A percentile compares a stretch with the other conserved stretches of the same genome.
Conservation (phyloP, 495 filamentous ascomycete genomes). For the Trichoderma gamsii region DNA sequence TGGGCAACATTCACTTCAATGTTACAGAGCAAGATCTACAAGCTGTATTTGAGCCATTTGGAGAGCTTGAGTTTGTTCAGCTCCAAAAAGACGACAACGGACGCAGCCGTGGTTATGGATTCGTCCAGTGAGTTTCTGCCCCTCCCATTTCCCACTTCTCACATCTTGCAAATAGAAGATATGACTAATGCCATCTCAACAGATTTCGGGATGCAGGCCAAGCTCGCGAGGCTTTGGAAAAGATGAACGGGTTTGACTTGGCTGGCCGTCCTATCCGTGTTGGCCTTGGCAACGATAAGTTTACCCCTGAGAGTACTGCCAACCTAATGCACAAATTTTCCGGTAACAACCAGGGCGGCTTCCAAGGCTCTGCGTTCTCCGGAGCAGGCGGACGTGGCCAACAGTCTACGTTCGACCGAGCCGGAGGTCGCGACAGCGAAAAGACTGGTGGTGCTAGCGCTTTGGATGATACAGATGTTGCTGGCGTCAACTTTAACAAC, state of each 20-base stretch:
- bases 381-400: slow-evolving; percentile 84
- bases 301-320: slow-evolving; percentile 93
- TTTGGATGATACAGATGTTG: slow-evolving; percentile 95
- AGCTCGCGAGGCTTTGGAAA: slow-evolving; percentile 89
- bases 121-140: slow-evolving; percentile 80
- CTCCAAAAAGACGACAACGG: slow-evolving; percentile 91
- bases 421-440: slow-evolving; percentile 82
- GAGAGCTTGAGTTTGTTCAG: slow-evolving; percentile 95
- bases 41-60: slow-evolving; percentile 97
- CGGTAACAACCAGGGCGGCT: slow-evolving; percentile 61
- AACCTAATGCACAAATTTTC: slow-evolving; percentile 77
- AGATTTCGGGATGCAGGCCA: slow-evolving; percentile 90
- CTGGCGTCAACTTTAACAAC: slow-evolving; percentile 98
- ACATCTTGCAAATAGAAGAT: slow-evolving; percentile 12
- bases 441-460: slow-evolving; percentile 92
- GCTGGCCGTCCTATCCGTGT: slow-evolving; percentile 96
- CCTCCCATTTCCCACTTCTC: background rate
- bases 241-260: slow-evolving; percentile 99
- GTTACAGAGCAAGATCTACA: slow-evolving; percentile 95
- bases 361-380: slow-evolving; percentile 92
- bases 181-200: slow-evolving; percentile 22
- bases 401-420: slow-evolving; percentile 88
- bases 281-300: slow-evolving; percentile 99
- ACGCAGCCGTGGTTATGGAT: slow-evolving; percentile 92
- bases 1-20: slow-evolving; percentile 99